Evolutionary conservation across 345 rosid species (phyloP).

Genomic region (Microcos paniculata): DNA sequence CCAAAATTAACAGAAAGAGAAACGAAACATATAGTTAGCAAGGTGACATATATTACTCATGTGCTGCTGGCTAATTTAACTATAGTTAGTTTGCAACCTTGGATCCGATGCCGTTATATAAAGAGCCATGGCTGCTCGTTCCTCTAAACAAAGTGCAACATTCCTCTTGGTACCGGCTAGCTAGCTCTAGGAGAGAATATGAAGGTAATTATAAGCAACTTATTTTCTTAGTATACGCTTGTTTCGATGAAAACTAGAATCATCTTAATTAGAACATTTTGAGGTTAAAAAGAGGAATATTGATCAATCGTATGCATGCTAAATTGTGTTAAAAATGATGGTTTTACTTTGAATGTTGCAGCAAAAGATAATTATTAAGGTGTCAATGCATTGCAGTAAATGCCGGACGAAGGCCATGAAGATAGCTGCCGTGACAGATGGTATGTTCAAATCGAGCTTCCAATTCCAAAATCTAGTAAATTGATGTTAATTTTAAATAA

Average conservation of each 20-base stretch:
- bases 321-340: too few relatives aligned
- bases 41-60: neutral
- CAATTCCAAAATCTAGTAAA: too few relatives aligned
- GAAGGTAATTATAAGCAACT: neutral
- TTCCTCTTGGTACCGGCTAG: neutral
- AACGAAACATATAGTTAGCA: too few relatives aligned
- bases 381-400: slow-evolving; percentile 30
- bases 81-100: neutral
- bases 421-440: slow-evolving; percentile 33
- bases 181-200: slow-evolving; percentile 8
- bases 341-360: slow-evolving; percentile 17
- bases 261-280: neutral
- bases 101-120: neutral
- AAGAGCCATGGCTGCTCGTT: neutral
- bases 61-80: neutral
- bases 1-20: neutral
- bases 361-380: slow-evolving; percentile 40
- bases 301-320: too few relatives aligned
- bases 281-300: too few relatives aligned
- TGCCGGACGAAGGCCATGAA: slow-evolving; percentile 38
- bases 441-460: slow-evolving; percentile 7
- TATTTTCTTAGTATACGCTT: neutral
- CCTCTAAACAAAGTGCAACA: neutral
- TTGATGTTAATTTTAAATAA: neutral
- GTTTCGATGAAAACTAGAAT: slow-evolving; percentile 6